Evolutionary conservation across 371 early-diverging fungal genomes (phyloP), one percentile per base, ranked within the genome.

Genomic region (Globomyces sp.): DNA sequence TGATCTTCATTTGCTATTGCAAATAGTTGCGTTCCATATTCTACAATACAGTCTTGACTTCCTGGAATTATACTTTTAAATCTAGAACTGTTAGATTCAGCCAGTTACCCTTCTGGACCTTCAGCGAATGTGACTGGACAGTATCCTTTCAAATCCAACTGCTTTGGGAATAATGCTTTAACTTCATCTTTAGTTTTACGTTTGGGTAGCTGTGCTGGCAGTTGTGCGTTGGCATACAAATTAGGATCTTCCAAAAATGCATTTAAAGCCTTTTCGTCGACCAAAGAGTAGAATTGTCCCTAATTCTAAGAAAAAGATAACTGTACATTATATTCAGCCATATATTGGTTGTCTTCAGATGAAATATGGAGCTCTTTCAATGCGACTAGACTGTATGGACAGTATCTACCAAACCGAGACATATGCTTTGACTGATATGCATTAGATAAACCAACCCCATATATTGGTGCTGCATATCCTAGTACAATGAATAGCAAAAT

Each of bases 61-160:
- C 84, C 84, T 3, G 67, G 70, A 4, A 81, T 58, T 42, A 81
- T 75, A 60, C 74, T 69, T 36, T 58, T 67, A 50, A 82, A 74
- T 4, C 74, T 63, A 64, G 55, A 48, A 47, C 42, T 58, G 5
- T n/a, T 2, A 68, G 40, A 39, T 36, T 24, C 24, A 24, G 24
- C 24, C 6, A 46, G 65, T 8, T 70, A 79, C 81, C 77, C 75
- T 61, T 66, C 63, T 0, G 70, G 69, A 0, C 77, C 77, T 24
- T 78, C 74, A 0, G 50, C 57, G 36, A 72, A 73, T 44, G 76
- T 80, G 1, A 83, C 84, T 11, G 84, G 81, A 58, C 81, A 80
- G 57, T 80, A 81, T 3, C 84, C 84, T 67, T 74, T 73, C 34
- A 81, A 67, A 61, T 83, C 80, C 1, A 83, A 51, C 40, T 76